Evolutionary conservation across 805 yeast species (phyloP).

Genomic region (Geotrichum ghanense): DNA sequence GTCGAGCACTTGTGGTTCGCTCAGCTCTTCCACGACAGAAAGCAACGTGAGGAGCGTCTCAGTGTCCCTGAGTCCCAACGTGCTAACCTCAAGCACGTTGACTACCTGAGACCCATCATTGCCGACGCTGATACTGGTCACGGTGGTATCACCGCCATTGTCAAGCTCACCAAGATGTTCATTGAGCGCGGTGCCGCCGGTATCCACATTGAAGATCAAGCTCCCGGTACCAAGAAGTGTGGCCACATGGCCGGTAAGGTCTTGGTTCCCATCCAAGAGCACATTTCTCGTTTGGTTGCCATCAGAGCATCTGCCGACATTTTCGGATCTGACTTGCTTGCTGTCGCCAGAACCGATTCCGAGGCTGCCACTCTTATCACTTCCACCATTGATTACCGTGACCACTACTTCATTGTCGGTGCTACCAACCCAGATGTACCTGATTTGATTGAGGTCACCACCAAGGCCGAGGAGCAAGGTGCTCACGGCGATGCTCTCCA

Average conservation of each 20-base stretch:
- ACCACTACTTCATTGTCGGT: conserved; percentile 86
- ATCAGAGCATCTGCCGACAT: conserved; percentile 93
- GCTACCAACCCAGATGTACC: conserved; percentile 74
- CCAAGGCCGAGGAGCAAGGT: conserved; percentile 70
- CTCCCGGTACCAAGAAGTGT: conserved; percentile 97
- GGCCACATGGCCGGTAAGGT: conserved; percentile 99
- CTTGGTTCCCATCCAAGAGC: conserved; percentile 94
- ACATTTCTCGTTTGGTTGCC: conserved; percentile 86
- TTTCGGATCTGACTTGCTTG: conserved; percentile 72
- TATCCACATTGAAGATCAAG: conserved; percentile 97
- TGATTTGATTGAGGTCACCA: conserved; percentile 66
- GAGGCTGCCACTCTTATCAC: conserved; percentile 95
- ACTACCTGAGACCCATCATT: conserved; percentile 85
- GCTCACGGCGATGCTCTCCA: conserved; percentile 59
- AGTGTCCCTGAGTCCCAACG: conserved; percentile 52
- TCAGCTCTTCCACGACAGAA: conserved; percentile 93
- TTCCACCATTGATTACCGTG: conserved; percentile 88
- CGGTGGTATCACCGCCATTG: conserved; percentile 95
- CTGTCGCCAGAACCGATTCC: conserved; percentile 93
- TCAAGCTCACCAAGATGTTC: conserved; percentile 89
- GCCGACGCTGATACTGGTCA: conserved; percentile 99
- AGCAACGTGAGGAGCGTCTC: conserved; percentile 77
- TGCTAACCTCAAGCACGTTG: conserved; percentile 59
- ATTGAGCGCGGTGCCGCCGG: conserved; percentile 99
- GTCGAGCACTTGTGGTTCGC: conserved; percentile 96